Conservation (phyloP, 1,284 basidiomycete genomes). For the Sanghuangporus weigelae region DNA sequence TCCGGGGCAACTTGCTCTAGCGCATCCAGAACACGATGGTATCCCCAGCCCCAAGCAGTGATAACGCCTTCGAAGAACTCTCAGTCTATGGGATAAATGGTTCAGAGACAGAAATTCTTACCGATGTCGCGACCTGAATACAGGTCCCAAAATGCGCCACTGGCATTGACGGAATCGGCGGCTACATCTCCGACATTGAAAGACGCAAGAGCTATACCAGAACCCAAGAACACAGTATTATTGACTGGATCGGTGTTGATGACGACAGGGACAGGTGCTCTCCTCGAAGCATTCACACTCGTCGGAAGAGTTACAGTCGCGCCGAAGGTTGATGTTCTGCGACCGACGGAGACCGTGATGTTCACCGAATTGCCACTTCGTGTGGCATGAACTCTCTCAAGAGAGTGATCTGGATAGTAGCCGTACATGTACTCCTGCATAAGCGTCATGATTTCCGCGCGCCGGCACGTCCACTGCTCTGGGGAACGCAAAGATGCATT, state of each 20-base stretch:
- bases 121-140: constrained; percentile 22
- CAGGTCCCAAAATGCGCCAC: constrained; percentile 24
- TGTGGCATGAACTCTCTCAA: constrained; percentile 20
- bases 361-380: constrained; percentile 17
- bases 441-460: constrained; percentile 19
- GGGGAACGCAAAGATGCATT: constrained; percentile 13
- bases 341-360: constrained; percentile 18
- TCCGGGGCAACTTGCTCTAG: constrained; percentile 19
- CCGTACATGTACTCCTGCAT: constrained; percentile 23
- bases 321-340: constrained; percentile 16
- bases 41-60: constrained; percentile 23
- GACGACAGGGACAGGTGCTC: constrained; percentile 18
- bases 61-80: constrained; percentile 18
- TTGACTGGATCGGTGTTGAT: constrained; percentile 19
- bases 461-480: constrained; percentile 21
- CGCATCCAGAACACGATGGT: constrained; percentile 20
- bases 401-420: constrained; percentile 21
- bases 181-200: constrained; percentile 20
- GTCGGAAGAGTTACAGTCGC: constrained; percentile 19
- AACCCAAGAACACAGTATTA: constrained; percentile 18
- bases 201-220: constrained; percentile 20
- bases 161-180: constrained; percentile 21
- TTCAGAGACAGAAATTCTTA: neutral
- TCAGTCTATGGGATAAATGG: neutral
- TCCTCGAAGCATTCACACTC: constrained; percentile 11